Conservation (phyloP, 768 basidiomycete species). For the Podaxis mareebaensis region DNA sequence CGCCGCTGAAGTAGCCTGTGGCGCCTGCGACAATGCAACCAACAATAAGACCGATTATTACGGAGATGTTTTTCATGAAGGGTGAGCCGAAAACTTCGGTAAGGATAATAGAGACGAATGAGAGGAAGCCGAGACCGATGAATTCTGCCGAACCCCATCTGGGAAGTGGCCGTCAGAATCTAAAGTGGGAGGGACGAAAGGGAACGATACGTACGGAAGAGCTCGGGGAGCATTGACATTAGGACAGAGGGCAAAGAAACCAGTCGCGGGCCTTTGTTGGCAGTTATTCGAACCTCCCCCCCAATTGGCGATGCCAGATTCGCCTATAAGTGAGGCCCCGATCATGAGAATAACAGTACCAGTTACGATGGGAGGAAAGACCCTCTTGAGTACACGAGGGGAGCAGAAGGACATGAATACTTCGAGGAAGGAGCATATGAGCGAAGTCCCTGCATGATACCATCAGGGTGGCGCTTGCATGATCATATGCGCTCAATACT, state of each 20-base stretch:
- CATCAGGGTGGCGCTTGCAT: background rate
- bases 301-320: slow-evolving; percentile 79
- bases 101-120: slow-evolving; percentile 73
- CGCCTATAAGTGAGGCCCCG: slow-evolving; percentile 74
- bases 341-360: slow-evolving; percentile 82
- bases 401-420: slow-evolving; percentile 81
- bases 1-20: slow-evolving; percentile 72
- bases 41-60: slow-evolving; percentile 73
- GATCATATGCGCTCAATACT: slow-evolving; percentile 14
- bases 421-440: slow-evolving; percentile 79
- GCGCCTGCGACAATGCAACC: slow-evolving; percentile 84
- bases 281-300: slow-evolving; percentile 83
- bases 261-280: slow-evolving; percentile 54
- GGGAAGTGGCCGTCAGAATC: slow-evolving; percentile 22
- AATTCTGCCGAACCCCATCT: slow-evolving; percentile 84
- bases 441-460: slow-evolving; percentile 56
- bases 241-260: slow-evolving; percentile 74
- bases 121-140: slow-evolving; percentile 85
- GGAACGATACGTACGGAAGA: slow-evolving; percentile 46
- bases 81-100: slow-evolving; percentile 84
- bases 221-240: slow-evolving; percentile 69
- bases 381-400: slow-evolving; percentile 54
- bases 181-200: background rate
- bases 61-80: slow-evolving; percentile 79
- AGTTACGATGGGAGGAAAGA: slow-evolving; percentile 84